Base-by-base conservation (phyloP, 2,329 filamentous ascomycete species). In the Polytolypa hystricis region DNA sequence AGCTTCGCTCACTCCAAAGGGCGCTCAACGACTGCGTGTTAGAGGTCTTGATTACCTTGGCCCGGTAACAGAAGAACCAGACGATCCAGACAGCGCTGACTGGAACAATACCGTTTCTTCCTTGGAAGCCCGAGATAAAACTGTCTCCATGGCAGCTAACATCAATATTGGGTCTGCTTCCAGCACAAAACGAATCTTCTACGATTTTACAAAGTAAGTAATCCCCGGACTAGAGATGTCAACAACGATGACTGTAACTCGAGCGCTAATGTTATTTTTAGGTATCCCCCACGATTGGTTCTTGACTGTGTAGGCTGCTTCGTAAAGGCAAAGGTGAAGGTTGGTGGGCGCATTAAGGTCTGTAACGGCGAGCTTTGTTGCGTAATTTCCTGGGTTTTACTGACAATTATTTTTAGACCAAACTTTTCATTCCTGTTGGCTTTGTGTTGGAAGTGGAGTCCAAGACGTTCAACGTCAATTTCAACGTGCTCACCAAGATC, bases 261-360 rank as follows among this genome's bases (percentile, higher is more conserved):
- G n/a, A n/a, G 19, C 16, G 3, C 15, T 15, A 4, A 8, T 28
- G 18, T 27, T 18, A 28, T 10, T n/a, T 14, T 6, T 15, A 42
- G 36, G 26, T 37, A 35, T 33, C 33, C 42, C 12, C 23, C 39
- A 10, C 19, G 42, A 4, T 27, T 53, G 4, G 41, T 34, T 2
- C 17, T 55, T 5, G 42, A 47, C 20, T 55, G 53, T 28, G 39
- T 40, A 23, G 44, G 53, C 25, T 55, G 52, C 35, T 55, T 45
- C 29, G 41, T 53, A 1, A 33, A 34, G 1, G 53, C 51, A 10
- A 47, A 39, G 18, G 47, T 54, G 20, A 36, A 47, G 28, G 37
- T 52, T 11, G 38, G 35, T 6, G 52, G 53, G 16, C 35, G 34
- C 18, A 15, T 55, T 4, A 47, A 46, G 19, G 50, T 52, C 17